Base-by-base conservation (phyloP, 768 basidiomycete species). In the Podaxis sp. region DNA sequence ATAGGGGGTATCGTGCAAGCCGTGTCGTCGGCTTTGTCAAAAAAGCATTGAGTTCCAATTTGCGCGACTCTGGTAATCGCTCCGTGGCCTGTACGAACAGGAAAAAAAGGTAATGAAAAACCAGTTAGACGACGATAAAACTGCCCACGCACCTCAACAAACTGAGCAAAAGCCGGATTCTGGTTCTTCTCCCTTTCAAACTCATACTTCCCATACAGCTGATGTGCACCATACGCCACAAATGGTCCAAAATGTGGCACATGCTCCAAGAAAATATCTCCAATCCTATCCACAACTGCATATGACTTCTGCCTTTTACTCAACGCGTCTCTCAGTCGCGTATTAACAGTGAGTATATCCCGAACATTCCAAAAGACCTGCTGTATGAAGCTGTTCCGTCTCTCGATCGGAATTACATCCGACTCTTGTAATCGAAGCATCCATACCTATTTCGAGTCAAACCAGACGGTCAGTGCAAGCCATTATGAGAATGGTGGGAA, bases 311-410 rank as follows among this genome's bases (percentile, higher is more conserved):
- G 97, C 7, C 97, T 85, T 74, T 95, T 97, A 65, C 88, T 95
- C 55, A 99, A 81, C 5, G 92, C 89, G 69, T 99, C 97, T 2
- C 94, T 88, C n/a, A 99, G 81, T 16, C 89, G 83, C 1, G 84
- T 91, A 72, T 96, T 98, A 65, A 98, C 95, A 0, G 84, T 82
- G 58, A 98, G 89, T 66, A 99, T 95, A 64, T 97, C 95, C 65
- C 89, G 85, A 21, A 98, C 81, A 70, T 99, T 99, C 97, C 97
- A 98, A 75, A 99, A 98, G 48, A 98, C 95, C 69, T 97, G 95
- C 27, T 87, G 82, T 35, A 98, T 78, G 72, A 99, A 97, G 67
- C 92, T 90, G 21, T 87, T 86, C 18, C 92, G 84, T 51, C 91
- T 82, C 0, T 82, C 78, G 36, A 82, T 77, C 1, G 94, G 88